phyloP scores from a whole-genome alignment of 139 green algal species.

The Picochlorum sp. region DNA sequence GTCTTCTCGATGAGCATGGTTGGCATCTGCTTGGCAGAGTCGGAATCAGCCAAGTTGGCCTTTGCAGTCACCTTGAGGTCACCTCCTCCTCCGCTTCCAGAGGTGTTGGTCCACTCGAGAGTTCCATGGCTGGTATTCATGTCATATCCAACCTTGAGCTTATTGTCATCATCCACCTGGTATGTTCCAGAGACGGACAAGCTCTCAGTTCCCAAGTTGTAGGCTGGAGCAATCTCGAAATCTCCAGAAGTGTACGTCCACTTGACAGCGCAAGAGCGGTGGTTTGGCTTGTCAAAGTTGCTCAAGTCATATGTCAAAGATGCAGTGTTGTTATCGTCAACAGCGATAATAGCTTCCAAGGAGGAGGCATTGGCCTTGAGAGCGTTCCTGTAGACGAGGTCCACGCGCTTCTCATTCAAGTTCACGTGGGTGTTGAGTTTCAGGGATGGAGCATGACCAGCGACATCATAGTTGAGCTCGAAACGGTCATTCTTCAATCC shows the following conservation, averaged over 20 bases:
- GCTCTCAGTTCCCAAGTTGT: conserved; percentile 27
- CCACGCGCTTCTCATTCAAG: conserved; percentile 3
- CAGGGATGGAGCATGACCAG: conserved; percentile 5
- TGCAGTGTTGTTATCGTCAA: conserved; percentile 30
- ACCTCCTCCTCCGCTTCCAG: conserved; percentile 20
- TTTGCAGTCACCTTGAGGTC: conserved; percentile 16
- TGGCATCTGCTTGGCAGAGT: conserved; percentile 28
- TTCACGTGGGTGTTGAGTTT: conserved; percentile 3
- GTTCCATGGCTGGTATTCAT: conserved; percentile 11
- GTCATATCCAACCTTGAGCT: conserved; percentile 17
- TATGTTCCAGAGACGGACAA: conserved; percentile 11
- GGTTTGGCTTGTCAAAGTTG: conserved; percentile 13
- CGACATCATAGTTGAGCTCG: conserved; percentile 12
- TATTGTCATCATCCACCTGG: conserved; percentile 26
- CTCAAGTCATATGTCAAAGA: conserved; percentile 18
- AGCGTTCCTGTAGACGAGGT: conserved; percentile 4
- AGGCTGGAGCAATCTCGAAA: conserved; percentile 21
- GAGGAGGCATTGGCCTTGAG: conserved; percentile 15
- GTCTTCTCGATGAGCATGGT: conserved; percentile 22
- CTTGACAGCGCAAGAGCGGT: conserved; percentile 11
- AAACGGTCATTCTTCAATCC: conserved; percentile 10
- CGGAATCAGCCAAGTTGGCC: conserved; percentile 18
- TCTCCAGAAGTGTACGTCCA: conserved; percentile 19
- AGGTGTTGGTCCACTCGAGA: conserved; percentile 24
- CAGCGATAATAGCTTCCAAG: conserved; percentile 11